Percentiles rank a stretch among this genome's conserved stretches.
phyloP scores from a whole-genome alignment of 164 flowering plant genomes.

The Hamamelis virginiana region DNA sequence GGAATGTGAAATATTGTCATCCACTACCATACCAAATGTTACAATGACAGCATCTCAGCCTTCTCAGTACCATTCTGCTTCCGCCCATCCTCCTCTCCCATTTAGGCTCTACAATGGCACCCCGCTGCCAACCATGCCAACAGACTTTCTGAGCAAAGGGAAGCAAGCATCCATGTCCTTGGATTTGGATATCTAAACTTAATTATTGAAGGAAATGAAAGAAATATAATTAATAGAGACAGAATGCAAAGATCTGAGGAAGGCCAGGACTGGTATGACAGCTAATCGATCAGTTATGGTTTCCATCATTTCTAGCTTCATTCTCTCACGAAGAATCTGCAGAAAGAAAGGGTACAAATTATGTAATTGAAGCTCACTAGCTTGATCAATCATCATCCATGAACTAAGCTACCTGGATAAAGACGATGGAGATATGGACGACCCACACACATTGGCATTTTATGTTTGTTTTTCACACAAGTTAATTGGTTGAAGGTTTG shows the following conservation, averaged over 20 bases:
- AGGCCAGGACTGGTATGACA: no score
- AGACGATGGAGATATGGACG: neutral
- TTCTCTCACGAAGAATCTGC: no score
- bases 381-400: no score
- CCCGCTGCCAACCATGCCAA: slow-evolving; percentile 8
- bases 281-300: neutral
- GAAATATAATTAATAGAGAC: neutral
- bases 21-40: slow-evolving; percentile 26
- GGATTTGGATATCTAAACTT: slow-evolving; percentile 28
- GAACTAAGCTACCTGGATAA: neutral
- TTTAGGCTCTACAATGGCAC: slow-evolving; percentile 28
- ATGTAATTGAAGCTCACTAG: no score
- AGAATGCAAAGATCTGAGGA: neutral
- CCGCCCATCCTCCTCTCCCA: slow-evolving; percentile 9
- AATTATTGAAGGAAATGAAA: neutral
- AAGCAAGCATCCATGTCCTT: slow-evolving; percentile 42
- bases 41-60: no score
- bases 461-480: neutral
- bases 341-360: no score
- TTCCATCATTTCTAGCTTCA: no score
- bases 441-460: neutral
- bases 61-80: slow-evolving; percentile 4
- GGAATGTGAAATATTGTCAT: slow-evolving; percentile 34
- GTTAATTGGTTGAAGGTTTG: slow-evolving; percentile 1
- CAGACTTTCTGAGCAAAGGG: slow-evolving; percentile 25